Evolutionary conservation across 371 early-diverging fungal genomes (phyloP).

Genomic region (Syncephalastrum racemosum): DNA sequence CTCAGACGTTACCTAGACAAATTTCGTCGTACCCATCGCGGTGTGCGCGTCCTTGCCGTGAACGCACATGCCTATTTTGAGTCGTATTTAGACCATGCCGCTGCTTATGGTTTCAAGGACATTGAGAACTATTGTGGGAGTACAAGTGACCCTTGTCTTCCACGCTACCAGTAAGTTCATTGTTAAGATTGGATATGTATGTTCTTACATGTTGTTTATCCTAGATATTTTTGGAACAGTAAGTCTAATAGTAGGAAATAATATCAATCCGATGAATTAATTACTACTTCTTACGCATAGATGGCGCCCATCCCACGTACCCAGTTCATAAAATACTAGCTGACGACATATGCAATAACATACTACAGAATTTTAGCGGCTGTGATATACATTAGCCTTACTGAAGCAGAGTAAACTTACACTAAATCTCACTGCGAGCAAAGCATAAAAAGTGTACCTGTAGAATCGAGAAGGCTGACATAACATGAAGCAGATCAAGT

Average conservation of each 20-base stretch:
- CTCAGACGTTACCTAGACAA: not conserved
- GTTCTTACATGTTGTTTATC: not conserved
- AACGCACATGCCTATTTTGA: slow-evolving; percentile 16
- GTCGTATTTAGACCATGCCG: slow-evolving; percentile 6
- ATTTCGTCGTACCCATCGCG: slow-evolving; percentile 1
- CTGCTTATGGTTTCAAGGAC: slow-evolving; percentile 10
- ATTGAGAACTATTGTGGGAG: slow-evolving; percentile 3
- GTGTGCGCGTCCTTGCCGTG: slow-evolving; percentile 5
- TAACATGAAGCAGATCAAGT: no score
- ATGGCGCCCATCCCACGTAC: slow-evolving; percentile 11
- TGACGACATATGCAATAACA: not conserved
- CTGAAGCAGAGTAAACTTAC: no score
- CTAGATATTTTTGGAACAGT: slow-evolving; percentile 22
- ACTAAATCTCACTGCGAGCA: no score
- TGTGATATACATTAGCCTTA: no score
- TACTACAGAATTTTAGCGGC: no score
- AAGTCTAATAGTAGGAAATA: not conserved
- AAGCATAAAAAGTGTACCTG: no score
- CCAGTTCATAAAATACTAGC: slow-evolving; percentile 13
- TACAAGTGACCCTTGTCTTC: not conserved
- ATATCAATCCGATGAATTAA: not conserved
- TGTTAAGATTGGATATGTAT: not conserved
- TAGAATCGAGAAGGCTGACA: no score
- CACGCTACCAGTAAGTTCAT: slow-evolving; percentile 13
- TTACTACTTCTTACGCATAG: slow-evolving; percentile 1